phyloP scores from a whole-genome alignment of 495 filamentous ascomycete species.

The Pyronema domesticum region DNA sequence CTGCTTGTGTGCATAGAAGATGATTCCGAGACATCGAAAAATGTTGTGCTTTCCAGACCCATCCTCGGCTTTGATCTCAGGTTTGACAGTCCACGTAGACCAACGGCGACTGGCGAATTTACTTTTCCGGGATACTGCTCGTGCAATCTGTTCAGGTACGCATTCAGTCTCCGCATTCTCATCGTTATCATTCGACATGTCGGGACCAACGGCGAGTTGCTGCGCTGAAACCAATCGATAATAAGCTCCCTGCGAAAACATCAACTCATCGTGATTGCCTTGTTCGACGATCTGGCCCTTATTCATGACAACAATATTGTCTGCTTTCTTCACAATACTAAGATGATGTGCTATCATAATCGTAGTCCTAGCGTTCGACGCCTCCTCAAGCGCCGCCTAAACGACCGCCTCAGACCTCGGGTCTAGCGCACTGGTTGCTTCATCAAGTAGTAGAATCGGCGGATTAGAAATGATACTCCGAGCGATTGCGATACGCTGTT shows the following conservation, averaged over 20 bases:
- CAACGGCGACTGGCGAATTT: constrained; percentile 3
- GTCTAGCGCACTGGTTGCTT: constrained; percentile 52
- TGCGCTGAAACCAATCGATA: constrained; percentile 35
- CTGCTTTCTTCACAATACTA: constrained; percentile 31
- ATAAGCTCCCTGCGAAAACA: constrained; percentile 2
- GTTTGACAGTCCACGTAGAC: not conserved
- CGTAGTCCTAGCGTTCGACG: constrained; percentile 47
- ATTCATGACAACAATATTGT: constrained; percentile 61
- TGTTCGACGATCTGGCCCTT: constrained; percentile 29
- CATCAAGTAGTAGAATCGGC: constrained; percentile 37
- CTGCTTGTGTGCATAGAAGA: constrained; percentile 11
- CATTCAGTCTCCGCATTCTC: not conserved
- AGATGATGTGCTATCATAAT: constrained; percentile 70
- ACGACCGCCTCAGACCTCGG: not conserved
- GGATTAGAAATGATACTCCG: not conserved
- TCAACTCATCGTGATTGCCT: not conserved
- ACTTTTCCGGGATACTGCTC: not conserved
- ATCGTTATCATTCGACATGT: not conserved
- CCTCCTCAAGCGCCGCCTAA: not conserved
- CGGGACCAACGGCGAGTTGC: constrained; percentile 27
- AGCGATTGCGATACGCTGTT: not conserved
- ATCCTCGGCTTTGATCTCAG: not conserved
- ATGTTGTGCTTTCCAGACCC: not conserved
- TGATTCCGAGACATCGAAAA: not conserved
- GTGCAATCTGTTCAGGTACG: not conserved